These are phyloP conservation scores for Blastocystis sp. DNA, from an alignment of 352 stramenopile genomes.

Conservation along the genomic window DNA sequence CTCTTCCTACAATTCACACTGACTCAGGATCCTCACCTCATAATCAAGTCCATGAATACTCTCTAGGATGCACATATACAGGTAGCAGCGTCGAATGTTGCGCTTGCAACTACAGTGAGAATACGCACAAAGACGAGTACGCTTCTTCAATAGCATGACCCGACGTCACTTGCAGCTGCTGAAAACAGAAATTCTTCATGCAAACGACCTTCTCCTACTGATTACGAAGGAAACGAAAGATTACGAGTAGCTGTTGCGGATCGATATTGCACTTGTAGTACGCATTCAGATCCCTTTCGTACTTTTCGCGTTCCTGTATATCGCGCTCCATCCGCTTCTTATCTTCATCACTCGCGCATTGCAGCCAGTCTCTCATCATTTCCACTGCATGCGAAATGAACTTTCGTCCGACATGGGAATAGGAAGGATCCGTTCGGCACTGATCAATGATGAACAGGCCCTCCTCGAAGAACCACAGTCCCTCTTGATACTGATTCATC, in stretches of 20 bases:
- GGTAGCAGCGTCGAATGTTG: neutral
- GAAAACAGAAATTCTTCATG: neutral
- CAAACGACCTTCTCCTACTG: neutral
- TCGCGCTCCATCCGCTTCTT: neutral
- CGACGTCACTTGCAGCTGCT: neutral
- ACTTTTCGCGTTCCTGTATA: neutral
- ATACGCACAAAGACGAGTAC: neutral
- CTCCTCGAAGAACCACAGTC: neutral
- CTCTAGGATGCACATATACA: neutral
- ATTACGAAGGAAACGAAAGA: neutral
- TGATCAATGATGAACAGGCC: neutral
- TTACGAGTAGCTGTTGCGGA: neutral
- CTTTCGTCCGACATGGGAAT: neutral
- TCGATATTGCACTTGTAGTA: neutral
- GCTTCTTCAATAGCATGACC: neutral
- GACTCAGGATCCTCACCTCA: neutral
- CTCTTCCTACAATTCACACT: neutral
- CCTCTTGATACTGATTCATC: neutral
- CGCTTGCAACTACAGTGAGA: neutral
- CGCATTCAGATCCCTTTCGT: neutral
- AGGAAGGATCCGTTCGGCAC: neutral
- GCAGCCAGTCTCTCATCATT: neutral
- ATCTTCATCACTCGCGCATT: neutral
- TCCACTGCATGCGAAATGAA: neutral
- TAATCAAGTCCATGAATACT: neutral